Base-by-base conservation (phyloP, 768 basidiomycete species). In the Stropharia rugosoannulata region DNA sequence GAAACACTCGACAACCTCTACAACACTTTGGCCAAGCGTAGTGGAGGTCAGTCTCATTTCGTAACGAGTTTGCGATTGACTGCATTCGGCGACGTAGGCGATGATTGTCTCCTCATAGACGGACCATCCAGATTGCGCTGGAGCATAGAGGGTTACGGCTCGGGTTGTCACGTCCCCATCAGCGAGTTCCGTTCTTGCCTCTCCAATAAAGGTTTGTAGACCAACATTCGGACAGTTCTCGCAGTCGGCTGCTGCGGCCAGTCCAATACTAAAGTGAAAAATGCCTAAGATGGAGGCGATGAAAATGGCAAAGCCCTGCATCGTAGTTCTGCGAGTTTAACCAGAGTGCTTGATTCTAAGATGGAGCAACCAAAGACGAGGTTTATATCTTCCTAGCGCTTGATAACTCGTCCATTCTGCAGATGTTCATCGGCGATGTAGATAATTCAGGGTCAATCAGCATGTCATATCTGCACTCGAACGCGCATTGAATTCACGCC, bases 21-120 rank as follows among this genome's bases (percentile, higher is more conserved):
- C n/a, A 16, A 40, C 18, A 48, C 19, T 25, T 35, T 54, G 13
- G 11, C 53, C 53, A 18, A 18, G 7, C 15, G 35, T 32, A 8
- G 46, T 43, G 19, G 47, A 56, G 10, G 54, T 56, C 39, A 46
- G 25, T 5, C 38, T 47, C 16, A 37, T n/a, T 48, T 56, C 54
- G 29, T 41, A 19, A 12, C 38, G 54, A 12, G 54, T 56, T 35
- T 56, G 54, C 22, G 12, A 49, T 39, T 56, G 47, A 13, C 25
- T 40, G 18, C 54, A 56, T 29, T 56, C 54, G 38, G 46, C 4
- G 16, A 50, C 54, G 19, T 25, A 42, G 19, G 49, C 54, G 18
- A 40, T 56, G 12, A 32, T 16, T 1, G 54, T 56, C 37, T 56
- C 25, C 37, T 16, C 2, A 18, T 35, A n/a, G 13, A 41, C 19